Conservation (phyloP, 2,329 filamentous ascomycete species). For the Penicillium sp. region DNA sequence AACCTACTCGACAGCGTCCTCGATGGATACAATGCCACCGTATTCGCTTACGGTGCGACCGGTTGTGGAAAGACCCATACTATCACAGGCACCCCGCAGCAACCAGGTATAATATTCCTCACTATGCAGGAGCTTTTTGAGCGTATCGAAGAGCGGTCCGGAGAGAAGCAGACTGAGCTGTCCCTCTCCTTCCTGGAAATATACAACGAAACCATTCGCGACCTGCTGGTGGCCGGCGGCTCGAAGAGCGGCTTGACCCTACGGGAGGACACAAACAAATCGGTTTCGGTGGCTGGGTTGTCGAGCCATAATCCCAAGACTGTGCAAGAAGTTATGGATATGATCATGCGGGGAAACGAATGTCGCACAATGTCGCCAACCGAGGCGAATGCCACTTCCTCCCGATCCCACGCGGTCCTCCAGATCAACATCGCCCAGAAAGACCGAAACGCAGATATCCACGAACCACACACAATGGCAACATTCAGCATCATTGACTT, state of each 20-base stretch:
- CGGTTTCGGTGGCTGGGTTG: constrained; percentile 86
- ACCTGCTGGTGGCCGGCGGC: constrained; percentile 83
- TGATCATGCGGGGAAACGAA: constrained; percentile 94
- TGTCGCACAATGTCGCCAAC: constrained; percentile 95
- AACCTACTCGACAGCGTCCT: constrained; percentile 91
- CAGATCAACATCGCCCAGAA: constrained; percentile 97
- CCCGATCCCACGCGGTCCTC: constrained; percentile 92
- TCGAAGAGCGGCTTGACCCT: constrained; percentile 87
- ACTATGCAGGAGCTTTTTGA: constrained; percentile 99
- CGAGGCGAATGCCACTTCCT: constrained; percentile 96
- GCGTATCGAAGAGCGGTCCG: constrained; percentile 82
- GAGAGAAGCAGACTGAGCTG: constrained; percentile 87
- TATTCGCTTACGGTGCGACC: constrained; percentile 97
- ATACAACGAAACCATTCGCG: constrained; percentile 98
- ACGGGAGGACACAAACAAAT: constrained; percentile 90
- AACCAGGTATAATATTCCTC: constrained; percentile 96
- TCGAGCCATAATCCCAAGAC: constrained; percentile 90
- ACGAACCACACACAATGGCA: constrained; percentile 96
- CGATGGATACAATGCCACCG: constrained; percentile 97
- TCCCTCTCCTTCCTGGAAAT: constrained; percentile 96
- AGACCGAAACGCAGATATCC: constrained; percentile 87
- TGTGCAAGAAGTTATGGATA: constrained; percentile 98
- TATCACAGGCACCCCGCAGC: constrained; percentile 87
- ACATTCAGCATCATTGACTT: constrained; percentile 98
- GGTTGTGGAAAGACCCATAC: constrained; percentile 99